Evolutionary conservation across 1,284 basidiomycete genomes (phyloP), one percentile per base, ranked within the genome.

Genomic region (Malassezia equina): DNA sequence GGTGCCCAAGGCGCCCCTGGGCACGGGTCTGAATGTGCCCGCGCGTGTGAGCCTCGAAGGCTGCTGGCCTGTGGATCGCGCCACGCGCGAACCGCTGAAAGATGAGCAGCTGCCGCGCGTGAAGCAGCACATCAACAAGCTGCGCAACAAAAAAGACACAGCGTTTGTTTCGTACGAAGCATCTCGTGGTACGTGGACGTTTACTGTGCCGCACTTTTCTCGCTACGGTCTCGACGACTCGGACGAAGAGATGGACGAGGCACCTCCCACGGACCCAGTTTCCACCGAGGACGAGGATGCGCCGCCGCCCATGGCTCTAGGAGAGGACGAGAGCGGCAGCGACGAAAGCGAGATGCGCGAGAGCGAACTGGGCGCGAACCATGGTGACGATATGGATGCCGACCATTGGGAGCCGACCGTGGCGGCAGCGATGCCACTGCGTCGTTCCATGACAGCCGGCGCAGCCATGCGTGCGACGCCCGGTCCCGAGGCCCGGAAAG

Each of bases 11-110:
- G 78, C 58, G 50, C 80, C 82, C 5, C 80, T 83, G 24, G 90
- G 93, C 24, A 79, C 84, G 31, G 94, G 91, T 12, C 79, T 98
- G 56, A 98, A 98, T 70, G 88, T 91, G 13, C 83, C 81, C 25
- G 89, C 93, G 19, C 80, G 81, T 56, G 83, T 98, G 66, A 80
- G 82, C 47, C 79, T 99, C 31, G 78, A 88, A 60, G 80, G 83
- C 41, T 91, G 89, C 78, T 98, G 87, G 85, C 81, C 88, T 32
- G 79, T 84, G 54, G 90, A 96, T 77, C 93, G 93, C 78, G 86
- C 88, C 24, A 91, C 88, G 42, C 80, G 89, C 58, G 84, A 91
- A 75, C 86, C 88, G 33, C 84, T 96, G 77, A 90, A 85, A 75
- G 89, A 98, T 66, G 79, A 81, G 52, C 80, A 80, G 36, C 82